A percentile compares a stretch with the other conserved stretches of the same genome.
These are phyloP conservation scores for Echeveria elegans DNA, from an alignment of 164 flowering plant genomes.

Conservation along the genomic window DNA sequence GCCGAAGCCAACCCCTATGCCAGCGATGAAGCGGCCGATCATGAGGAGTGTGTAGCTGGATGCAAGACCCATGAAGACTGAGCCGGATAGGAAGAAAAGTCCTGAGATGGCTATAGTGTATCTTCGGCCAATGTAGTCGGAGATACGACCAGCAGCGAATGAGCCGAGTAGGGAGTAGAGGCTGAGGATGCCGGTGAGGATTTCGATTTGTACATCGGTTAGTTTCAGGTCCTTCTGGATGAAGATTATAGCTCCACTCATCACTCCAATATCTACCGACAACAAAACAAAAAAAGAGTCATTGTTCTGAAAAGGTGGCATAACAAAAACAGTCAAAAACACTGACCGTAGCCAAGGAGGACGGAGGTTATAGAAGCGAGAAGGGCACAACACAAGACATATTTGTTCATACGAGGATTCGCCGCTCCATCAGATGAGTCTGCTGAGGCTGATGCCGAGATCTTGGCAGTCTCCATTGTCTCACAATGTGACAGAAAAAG, in stretches of 20 bases:
- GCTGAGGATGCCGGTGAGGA: not conserved
- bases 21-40: slow-evolving; percentile 28
- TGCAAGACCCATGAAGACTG: slow-evolving; percentile 24
- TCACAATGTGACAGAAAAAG: not conserved
- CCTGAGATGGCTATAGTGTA: not conserved
- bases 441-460: not conserved
- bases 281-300: not conserved
- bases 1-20: slow-evolving; percentile 33
- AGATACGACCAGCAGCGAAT: not conserved
- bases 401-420: not conserved
- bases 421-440: not conserved
- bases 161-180: not conserved
- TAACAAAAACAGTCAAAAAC: too few species aligned
- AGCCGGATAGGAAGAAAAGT: slow-evolving; percentile 25
- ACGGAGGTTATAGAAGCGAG: not conserved
- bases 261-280: slow-evolving; percentile 31
- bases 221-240: slow-evolving; percentile 30
- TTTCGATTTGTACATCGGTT: not conserved
- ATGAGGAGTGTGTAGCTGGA: not conserved
- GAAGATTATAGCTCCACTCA: slow-evolving; percentile 40
- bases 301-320: not conserved
- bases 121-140: not conserved
- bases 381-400: not conserved
- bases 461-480: not conserved
- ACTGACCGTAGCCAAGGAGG: slow-evolving; percentile 2